Conservation (phyloP, 768 basidiomycete species). For the Kwoniella mangroviensis region DNA sequence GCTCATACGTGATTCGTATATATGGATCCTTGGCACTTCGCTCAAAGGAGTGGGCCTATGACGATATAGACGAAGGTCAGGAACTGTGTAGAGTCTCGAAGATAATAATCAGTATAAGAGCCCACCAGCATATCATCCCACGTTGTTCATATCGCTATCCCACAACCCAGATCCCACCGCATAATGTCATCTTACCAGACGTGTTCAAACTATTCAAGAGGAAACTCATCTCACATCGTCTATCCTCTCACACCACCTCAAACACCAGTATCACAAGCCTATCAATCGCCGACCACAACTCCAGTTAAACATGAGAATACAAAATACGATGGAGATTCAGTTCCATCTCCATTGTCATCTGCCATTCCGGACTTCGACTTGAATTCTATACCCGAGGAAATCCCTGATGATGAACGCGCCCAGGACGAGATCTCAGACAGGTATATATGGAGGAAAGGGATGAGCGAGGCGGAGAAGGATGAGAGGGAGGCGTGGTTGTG, state of each 20-base stretch:
- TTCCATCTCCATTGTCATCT: not conserved
- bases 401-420: not conserved
- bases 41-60: no score
- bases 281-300: not conserved
- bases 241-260: conserved; percentile 31
- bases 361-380: conserved; percentile 20
- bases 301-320: not conserved
- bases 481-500: conserved; percentile 40
- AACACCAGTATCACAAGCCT: conserved; percentile 25
- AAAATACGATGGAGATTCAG: not conserved
- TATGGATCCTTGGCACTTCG: no score
- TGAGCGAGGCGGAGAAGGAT: conserved; percentile 38
- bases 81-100: no score
- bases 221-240: not conserved
- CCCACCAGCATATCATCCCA: no score
- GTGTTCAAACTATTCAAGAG: not conserved
- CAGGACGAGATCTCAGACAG: not conserved
- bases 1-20: no score
- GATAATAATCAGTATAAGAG: no score
- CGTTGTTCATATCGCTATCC: no score
- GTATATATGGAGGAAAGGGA: conserved; percentile 36
- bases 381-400: not conserved
- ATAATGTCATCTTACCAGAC: not conserved
- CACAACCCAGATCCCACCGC: not conserved
- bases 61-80: no score